A percentile compares a stretch with the other conserved stretches of the same genome.
phyloP scores from a whole-genome alignment of 192 early-diverging fungal species.

The Hyaloraphidium curvatum region DNA sequence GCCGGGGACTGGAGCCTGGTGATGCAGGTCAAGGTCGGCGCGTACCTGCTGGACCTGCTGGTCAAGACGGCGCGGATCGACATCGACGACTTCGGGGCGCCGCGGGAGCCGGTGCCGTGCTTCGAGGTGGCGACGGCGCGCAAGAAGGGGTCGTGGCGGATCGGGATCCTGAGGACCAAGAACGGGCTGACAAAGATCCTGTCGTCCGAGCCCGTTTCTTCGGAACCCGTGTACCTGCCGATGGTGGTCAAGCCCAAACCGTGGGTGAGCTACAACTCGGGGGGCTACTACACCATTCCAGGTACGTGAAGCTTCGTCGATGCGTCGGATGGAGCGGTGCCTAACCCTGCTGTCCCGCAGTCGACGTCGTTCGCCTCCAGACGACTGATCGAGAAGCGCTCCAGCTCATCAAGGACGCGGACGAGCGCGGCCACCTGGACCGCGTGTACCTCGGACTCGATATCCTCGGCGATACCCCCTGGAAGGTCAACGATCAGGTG shows the following conservation, averaged over 20 bases:
- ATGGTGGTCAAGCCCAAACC: not conserved
- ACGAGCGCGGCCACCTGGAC: conserved; percentile 45
- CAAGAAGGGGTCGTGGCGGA: not conserved
- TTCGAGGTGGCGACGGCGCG: not conserved
- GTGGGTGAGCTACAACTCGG: conserved; percentile 10
- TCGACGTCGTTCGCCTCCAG: conserved; percentile 53
- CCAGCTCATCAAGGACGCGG: conserved; percentile 59
- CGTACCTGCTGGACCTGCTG: not conserved
- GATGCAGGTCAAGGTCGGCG: not conserved
- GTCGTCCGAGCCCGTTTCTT: not conserved
- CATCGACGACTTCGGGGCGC: not conserved
- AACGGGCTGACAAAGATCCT: not conserved
- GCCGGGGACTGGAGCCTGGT: not conserved
- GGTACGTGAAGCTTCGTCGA: conserved; percentile 41
- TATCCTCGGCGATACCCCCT: conserved; percentile 61
- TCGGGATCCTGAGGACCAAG: not conserved
- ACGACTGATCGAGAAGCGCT: conserved; percentile 43
- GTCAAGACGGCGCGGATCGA: not conserved
- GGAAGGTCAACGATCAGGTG: conserved; percentile 71
- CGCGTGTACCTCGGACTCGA: conserved; percentile 54
- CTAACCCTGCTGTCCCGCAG: conserved; percentile 26
- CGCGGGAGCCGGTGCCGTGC: not conserved
- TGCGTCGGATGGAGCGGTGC: conserved; percentile 56
- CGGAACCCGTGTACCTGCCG: not conserved
- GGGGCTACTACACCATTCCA: conserved; percentile 44